Evolutionary conservation across 345 rosid species (phyloP), one percentile per base, ranked within the genome.

Genomic region (Cardamine occulta): DNA sequence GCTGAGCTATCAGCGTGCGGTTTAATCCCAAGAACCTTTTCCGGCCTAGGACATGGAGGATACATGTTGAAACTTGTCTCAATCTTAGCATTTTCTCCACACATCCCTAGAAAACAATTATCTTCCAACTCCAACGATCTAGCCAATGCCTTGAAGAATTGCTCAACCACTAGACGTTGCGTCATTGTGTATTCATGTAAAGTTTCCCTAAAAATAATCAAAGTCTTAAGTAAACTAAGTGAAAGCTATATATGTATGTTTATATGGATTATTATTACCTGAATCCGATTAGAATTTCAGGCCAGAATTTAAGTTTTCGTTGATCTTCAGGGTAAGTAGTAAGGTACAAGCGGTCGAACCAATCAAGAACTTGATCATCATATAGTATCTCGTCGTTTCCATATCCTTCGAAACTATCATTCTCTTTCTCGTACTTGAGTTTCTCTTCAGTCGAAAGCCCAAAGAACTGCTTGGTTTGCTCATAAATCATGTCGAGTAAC

Each of bases 341-440:
- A 56, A 93, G 84, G 31, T 80, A 82, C 76, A 89, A 65, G n/a
- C 91, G 83, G 75, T 88, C 93, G 7, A 73, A 83, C 96, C 96
- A 93, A 64, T 93, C 96, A 23, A 87, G 77, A 40, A 82, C 87
- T 81, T 89, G 93, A 24, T 83, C 69, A 65, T 88, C 88, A 0
- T 78, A 83, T 2, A 93, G 57, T 61, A 89, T 79, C 83, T 79
- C 75, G 62, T 93, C 98, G 47, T 74, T 87, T 8, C 93, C 96
- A 69, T 88, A 93, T 19, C 93, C 97, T 84, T 89, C 84, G 2
- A 80, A 76, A 68, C 76, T 79, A 39, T 79, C 82, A 11, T 15
- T 78, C 73, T 80, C 88, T 78, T 88, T 86, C 0, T 82, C 51
- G 68, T 79, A 87, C 72, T 81, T 85, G 5, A 72, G 79, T 82